Percentiles rank a stretch among this genome's conserved stretches.
These are phyloP conservation scores for Crithidia sp. DNA, from an alignment of 208 protist genomes.

Conservation along the genomic window DNA sequence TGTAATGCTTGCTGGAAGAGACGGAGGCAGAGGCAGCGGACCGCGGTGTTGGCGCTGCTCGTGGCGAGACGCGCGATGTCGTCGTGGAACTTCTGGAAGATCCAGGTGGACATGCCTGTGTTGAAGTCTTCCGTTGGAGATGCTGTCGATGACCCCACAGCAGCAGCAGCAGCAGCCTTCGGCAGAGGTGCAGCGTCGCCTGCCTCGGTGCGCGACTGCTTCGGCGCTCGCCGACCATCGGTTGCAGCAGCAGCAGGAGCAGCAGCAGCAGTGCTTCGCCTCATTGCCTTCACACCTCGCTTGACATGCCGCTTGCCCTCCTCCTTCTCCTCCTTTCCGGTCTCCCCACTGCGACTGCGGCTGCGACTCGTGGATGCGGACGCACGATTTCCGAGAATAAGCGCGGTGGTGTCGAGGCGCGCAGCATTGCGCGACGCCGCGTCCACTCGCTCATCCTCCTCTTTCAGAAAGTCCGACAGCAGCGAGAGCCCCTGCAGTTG, in stretches of 20 bases:
- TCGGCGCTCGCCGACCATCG: neutral
- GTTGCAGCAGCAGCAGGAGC: no score
- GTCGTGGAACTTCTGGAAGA: constrained; percentile 74
- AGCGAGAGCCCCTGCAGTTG: constrained; percentile 77
- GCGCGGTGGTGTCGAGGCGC: constrained; percentile 24
- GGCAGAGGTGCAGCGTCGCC: constrained; percentile 1
- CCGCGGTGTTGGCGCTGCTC: constrained; percentile 28
- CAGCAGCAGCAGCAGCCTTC: neutral
- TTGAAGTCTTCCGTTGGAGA: constrained; percentile 40
- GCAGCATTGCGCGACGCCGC: constrained; percentile 42
- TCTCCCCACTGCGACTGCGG: constrained; percentile 4
- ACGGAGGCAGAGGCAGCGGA: constrained; percentile 63
- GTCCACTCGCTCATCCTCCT: constrained; percentile 80
- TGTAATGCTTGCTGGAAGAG: constrained; percentile 64
- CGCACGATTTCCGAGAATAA: constrained; percentile 20
- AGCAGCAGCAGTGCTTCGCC: neutral
- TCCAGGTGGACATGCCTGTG: constrained; percentile 89
- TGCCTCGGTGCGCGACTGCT: neutral
- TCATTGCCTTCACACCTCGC: neutral
- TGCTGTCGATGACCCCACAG: neutral
- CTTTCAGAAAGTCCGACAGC: constrained; percentile 83
- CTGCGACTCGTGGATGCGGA: constrained; percentile 1
- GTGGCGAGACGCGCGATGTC: constrained; percentile 53
- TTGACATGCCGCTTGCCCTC: neutral
- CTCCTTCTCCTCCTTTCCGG: constrained; percentile 8